Conservation (phyloP, 2,329 filamentous ascomycete genomes). For the Colletotrichum eremochloae region DNA sequence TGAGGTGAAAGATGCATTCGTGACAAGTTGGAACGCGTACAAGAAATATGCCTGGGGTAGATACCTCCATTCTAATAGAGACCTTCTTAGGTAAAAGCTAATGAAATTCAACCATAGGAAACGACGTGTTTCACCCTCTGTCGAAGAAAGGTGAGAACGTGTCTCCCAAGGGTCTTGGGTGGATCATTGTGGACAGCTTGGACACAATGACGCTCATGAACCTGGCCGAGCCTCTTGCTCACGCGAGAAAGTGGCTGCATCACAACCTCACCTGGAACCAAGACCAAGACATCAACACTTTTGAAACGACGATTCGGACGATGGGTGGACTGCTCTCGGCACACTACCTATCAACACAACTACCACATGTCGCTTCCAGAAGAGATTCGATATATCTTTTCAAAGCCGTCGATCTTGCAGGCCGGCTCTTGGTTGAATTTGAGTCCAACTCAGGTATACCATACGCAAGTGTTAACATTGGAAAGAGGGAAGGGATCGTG, state of each 20-base stretch:
- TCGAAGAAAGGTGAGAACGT: constrained; percentile 75
- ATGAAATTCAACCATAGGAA: constrained; percentile 52
- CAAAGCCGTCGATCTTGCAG: constrained; percentile 92
- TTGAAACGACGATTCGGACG: constrained; percentile 84
- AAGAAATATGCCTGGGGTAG: constrained; percentile 93
- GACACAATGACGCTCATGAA: constrained; percentile 87
- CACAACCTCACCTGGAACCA: constrained; percentile 76
- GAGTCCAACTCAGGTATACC: constrained; percentile 89
- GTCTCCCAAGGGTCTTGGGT: constrained; percentile 78
- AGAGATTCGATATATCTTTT: constrained; percentile 90
- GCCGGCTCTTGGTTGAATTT: constrained; percentile 87
- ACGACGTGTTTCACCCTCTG: constrained; percentile 77
- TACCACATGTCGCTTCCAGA: constrained; percentile 68
- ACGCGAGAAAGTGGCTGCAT: constrained; percentile 78
- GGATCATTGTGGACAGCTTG: constrained; percentile 83
- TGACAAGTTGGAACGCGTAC: constrained; percentile 92
- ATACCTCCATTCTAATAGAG: constrained; percentile 49
- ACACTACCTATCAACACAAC: constrained; percentile 78
- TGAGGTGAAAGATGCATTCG: constrained; percentile 88
- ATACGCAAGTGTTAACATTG: constrained; percentile 90
- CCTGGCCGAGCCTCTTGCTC: constrained; percentile 74
- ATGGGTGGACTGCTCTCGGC: constrained; percentile 80
- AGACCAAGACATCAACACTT: constrained; percentile 81
- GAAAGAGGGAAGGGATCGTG: constrained; percentile 78
- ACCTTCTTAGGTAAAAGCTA: background rate